Percentiles rank a stretch among this genome's conserved stretches.
phyloP scores from a whole-genome alignment of 2,329 filamentous ascomycete genomes.

The Ciborinia camelliae region DNA sequence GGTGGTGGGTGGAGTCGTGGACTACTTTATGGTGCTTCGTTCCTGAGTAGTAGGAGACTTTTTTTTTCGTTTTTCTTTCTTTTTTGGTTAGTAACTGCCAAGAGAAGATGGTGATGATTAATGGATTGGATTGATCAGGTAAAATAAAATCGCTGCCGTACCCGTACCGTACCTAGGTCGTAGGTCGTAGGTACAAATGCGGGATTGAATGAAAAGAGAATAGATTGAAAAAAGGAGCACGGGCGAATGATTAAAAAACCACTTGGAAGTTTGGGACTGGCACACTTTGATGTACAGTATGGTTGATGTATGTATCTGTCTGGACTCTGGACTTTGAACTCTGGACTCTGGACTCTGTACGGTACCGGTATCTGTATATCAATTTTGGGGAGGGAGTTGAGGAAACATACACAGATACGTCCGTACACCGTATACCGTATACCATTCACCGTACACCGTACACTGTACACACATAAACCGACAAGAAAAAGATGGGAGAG shows the following conservation, averaged over 20 bases:
- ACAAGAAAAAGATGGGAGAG: slow-evolving; percentile 12
- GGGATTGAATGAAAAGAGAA: slow-evolving; percentile 37
- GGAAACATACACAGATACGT: slow-evolving; percentile 3
- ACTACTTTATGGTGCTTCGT: slow-evolving; percentile 20
- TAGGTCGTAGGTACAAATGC: slow-evolving; percentile 32
- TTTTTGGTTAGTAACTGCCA: slow-evolving; percentile 24
- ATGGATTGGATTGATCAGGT: slow-evolving; percentile 38
- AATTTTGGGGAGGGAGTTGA: background rate
- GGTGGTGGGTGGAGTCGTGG: background rate
- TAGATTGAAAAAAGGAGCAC: slow-evolving; percentile 33
- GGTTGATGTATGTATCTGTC: background rate
- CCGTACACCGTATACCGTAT: background rate
- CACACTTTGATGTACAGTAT: slow-evolving; percentile 11
- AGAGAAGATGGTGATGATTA: slow-evolving; percentile 33
- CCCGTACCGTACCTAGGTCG: too few species aligned
- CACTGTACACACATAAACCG: slow-evolving; percentile 3
- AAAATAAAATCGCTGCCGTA: slow-evolving; percentile 34
- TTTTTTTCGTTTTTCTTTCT: too few species aligned
- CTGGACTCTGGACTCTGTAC: too few species aligned
- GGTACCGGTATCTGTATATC: background rate
- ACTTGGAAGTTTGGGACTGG: slow-evolving; percentile 16
- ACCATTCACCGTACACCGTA: too few species aligned
- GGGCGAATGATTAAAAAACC: slow-evolving; percentile 25
- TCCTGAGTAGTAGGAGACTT: slow-evolving; percentile 21
- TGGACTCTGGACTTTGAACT: too few species aligned